Evolutionary conservation across 108 stramenopile genomes (phyloP).

Genomic region (Licmophora abbreviata): DNA sequence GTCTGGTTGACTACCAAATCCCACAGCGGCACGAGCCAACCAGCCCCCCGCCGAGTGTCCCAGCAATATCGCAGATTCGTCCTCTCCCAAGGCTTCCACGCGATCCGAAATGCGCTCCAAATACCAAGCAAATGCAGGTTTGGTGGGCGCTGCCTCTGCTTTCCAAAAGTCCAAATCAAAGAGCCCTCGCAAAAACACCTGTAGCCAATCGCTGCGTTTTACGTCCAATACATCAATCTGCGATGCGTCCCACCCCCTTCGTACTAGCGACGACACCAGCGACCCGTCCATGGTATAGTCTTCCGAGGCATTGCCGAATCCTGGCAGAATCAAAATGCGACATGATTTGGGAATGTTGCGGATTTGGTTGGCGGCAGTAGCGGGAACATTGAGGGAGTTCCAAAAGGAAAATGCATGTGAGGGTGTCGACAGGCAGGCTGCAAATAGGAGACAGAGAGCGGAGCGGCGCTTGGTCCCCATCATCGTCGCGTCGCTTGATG

Average conservation of each 20-base stretch:
- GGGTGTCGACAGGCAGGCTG: too few species aligned
- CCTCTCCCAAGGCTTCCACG: slow-evolving; percentile 32
- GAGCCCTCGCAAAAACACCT: slow-evolving; percentile 60
- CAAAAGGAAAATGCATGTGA: too few species aligned
- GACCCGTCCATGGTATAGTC: slow-evolving; percentile 54
- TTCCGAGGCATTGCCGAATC: slow-evolving; percentile 75
- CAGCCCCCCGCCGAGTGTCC: slow-evolving; percentile 88
- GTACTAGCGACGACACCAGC: slow-evolving; percentile 30
- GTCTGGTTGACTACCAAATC: slow-evolving; percentile 17
- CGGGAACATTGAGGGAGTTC: too few species aligned
- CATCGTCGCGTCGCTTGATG: too few species aligned
- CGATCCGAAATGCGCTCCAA: slow-evolving; percentile 42
- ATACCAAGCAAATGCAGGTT: slow-evolving; percentile 83
- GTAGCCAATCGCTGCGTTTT: slow-evolving; percentile 74
- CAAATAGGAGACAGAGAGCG: too few species aligned
- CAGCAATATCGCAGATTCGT: slow-evolving; percentile 44
- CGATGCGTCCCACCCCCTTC: slow-evolving; percentile 42
- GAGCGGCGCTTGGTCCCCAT: too few species aligned
- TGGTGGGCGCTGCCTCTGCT: slow-evolving; percentile 44
- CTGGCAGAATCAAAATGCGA: slow-evolving; percentile 62
- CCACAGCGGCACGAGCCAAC: slow-evolving; percentile 84
- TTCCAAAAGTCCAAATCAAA: slow-evolving; percentile 73
- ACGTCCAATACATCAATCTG: slow-evolving; percentile 63
- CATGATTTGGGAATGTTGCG: too few species aligned
- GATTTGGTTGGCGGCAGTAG: too few species aligned